These are phyloP conservation scores for Bolboschoenus planiculmis DNA, from an alignment of 176 grass and related monocot species.

Conservation along the genomic window DNA sequence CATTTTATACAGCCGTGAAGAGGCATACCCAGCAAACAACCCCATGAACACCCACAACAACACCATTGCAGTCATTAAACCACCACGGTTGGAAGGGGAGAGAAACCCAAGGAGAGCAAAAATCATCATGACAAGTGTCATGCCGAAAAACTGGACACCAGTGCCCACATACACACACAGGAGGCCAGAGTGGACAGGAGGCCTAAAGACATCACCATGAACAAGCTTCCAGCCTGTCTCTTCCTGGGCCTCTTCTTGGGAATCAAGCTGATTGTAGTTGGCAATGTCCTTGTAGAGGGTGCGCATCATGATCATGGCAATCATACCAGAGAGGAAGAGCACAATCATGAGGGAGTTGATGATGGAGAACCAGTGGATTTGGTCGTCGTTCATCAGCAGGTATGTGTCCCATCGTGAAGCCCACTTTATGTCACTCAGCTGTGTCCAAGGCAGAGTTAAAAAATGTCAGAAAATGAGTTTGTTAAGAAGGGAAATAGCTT, in stretches of 20 bases:
- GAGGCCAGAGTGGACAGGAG: conserved; percentile 34
- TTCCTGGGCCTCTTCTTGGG: conserved; percentile 46
- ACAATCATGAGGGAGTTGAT: conserved; percentile 51
- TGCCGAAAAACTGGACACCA: conserved; percentile 38
- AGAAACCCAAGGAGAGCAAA: conserved; percentile 40
- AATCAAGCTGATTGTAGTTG: conserved; percentile 46
- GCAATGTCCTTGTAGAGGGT: conserved; percentile 49
- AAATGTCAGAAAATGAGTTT: conserved; percentile 7
- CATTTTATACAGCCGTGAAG: conserved; percentile 41
- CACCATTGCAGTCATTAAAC: conserved; percentile 47
- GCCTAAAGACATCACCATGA: conserved; percentile 39
- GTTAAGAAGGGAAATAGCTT: not conserved
- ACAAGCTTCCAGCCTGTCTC: conserved; percentile 47
- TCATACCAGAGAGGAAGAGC: conserved; percentile 45
- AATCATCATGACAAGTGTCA: conserved; percentile 42
- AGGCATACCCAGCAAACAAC: conserved; percentile 38
- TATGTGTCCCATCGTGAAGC: conserved; percentile 46
- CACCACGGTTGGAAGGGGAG: conserved; percentile 39
- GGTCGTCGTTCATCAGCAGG: conserved; percentile 40
- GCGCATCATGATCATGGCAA: conserved; percentile 49
- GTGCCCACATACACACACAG: conserved; percentile 47
- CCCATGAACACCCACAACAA: conserved; percentile 50
- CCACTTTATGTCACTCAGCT: conserved; percentile 44
- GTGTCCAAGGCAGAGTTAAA: not conserved
- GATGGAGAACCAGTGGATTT: conserved; percentile 51